phyloP scores from a whole-genome alignment of 2,329 filamentous ascomycete species.

The Pestalotiopsis fici region DNA sequence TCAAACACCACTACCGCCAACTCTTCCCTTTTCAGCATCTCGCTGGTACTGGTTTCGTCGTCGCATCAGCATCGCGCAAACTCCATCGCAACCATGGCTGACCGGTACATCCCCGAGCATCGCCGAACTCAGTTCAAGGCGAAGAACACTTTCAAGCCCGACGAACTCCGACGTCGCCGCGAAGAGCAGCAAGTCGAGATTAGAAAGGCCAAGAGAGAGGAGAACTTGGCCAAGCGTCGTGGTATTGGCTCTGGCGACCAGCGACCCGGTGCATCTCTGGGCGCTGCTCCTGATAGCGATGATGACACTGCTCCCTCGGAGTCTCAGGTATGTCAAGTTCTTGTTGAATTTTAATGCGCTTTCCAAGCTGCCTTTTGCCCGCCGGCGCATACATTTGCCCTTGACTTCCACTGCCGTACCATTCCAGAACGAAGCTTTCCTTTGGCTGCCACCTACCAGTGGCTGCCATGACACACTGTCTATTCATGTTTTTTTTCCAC shows the following conservation, averaged over 20 bases:
- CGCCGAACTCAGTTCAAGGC: slow-evolving; percentile 99
- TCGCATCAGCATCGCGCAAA: slow-evolving; percentile 1
- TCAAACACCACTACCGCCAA: slow-evolving; percentile 14
- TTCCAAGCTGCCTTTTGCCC: not conserved
- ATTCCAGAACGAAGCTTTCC: not conserved
- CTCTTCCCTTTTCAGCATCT: slow-evolving; percentile 4
- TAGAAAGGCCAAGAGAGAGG: slow-evolving; percentile 96
- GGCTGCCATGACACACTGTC: not conserved
- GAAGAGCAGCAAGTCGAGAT: slow-evolving; percentile 99
- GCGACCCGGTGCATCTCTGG: slow-evolving; percentile 78
- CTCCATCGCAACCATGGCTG: slow-evolving; percentile 73
- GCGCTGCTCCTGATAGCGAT: slow-evolving; percentile 92
- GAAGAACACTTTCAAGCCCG: slow-evolving; percentile 98
- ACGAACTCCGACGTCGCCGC: slow-evolving; percentile 95
- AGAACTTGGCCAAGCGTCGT: slow-evolving; percentile 97
- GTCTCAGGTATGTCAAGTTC: slow-evolving; percentile 75
- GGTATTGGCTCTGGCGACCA: slow-evolving; percentile 84
- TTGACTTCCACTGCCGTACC: not conserved
- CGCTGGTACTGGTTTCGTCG: slow-evolving; percentile 8
- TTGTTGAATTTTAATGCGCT: slow-evolving; percentile 7
- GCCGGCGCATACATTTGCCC: not conserved
- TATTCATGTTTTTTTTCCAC: slow-evolving; percentile 15
- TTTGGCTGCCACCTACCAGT: not conserved
- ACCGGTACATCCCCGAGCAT: slow-evolving; percentile 99
- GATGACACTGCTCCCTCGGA: slow-evolving; percentile 95